phyloP scores from a whole-genome alignment of 2,329 filamentous ascomycete species.

The Verticillium klebahnii region DNA sequence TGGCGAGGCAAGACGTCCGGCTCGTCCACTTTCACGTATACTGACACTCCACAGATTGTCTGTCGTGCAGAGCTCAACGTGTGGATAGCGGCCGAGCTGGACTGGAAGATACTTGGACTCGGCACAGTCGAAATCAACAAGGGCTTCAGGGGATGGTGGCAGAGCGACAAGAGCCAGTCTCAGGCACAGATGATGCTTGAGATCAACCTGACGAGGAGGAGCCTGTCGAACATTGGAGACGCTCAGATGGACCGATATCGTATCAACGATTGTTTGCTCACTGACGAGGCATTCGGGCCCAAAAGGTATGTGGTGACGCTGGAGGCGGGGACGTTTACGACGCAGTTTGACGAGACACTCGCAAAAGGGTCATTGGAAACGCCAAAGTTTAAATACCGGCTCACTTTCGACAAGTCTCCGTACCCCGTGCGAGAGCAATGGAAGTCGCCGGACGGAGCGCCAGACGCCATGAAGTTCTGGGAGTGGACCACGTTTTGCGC shows the following conservation, averaged over 20 bases:
- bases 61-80: neutral
- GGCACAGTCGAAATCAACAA: neutral
- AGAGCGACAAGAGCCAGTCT: neutral
- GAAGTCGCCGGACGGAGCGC: neutral
- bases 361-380: neutral
- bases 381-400: neutral
- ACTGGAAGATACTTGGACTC: neutral
- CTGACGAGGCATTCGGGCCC: neutral
- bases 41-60: neutral
- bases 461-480: neutral
- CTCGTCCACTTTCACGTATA: neutral
- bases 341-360: neutral
- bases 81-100: neutral
- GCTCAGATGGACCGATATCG: neutral
- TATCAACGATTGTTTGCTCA: neutral
- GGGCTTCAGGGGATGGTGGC: neutral
- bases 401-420: neutral
- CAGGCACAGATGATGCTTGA: neutral
- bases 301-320: neutral
- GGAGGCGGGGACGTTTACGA: neutral
- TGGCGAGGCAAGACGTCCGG: neutral
- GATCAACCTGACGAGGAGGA: neutral
- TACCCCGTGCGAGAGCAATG: neutral
- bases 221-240: neutral
- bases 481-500: neutral